Evolutionary conservation across 2,329 filamentous ascomycete species (phyloP).

Genomic region (Metarhizium rileyi): DNA sequence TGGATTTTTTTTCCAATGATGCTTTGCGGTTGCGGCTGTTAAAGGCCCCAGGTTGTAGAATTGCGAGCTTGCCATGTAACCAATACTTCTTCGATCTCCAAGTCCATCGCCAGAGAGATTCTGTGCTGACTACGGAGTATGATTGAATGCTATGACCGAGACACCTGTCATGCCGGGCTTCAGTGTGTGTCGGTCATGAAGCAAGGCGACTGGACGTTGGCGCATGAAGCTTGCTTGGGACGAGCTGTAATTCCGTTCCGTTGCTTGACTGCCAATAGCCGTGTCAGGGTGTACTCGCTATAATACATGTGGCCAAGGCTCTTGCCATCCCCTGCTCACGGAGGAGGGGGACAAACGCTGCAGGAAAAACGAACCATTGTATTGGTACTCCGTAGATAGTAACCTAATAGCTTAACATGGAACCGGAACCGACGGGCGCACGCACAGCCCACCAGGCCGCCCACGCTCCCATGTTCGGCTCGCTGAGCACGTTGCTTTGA

Average conservation of each 20-base stretch:
- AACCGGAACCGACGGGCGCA: constrained; percentile 13
- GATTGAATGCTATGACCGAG: too few species aligned
- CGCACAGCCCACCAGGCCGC: constrained; percentile 7
- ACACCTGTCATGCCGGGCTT: neutral
- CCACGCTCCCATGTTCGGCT: neutral
- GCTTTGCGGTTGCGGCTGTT: too few species aligned
- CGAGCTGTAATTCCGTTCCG: neutral
- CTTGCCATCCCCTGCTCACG: neutral
- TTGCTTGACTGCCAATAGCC: too few species aligned
- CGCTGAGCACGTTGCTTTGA: neutral
- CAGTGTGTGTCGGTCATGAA: neutral
- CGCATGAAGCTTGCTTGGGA: too few species aligned
- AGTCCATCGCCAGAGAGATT: neutral
- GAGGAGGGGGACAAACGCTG: neutral
- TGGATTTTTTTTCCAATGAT: too few species aligned
- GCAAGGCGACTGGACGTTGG: neutral
- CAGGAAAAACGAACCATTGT: neutral
- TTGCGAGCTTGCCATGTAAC: too few species aligned
- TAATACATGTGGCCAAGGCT: too few species aligned
- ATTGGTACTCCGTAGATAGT: neutral
- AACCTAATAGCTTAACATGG: neutral
- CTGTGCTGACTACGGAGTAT: neutral
- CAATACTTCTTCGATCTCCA: too few species aligned
- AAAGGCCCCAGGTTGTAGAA: too few species aligned
- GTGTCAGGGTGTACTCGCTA: too few species aligned